Base-by-base conservation (phyloP, 306 rosid species). In the Vigna hirtella region DNA sequence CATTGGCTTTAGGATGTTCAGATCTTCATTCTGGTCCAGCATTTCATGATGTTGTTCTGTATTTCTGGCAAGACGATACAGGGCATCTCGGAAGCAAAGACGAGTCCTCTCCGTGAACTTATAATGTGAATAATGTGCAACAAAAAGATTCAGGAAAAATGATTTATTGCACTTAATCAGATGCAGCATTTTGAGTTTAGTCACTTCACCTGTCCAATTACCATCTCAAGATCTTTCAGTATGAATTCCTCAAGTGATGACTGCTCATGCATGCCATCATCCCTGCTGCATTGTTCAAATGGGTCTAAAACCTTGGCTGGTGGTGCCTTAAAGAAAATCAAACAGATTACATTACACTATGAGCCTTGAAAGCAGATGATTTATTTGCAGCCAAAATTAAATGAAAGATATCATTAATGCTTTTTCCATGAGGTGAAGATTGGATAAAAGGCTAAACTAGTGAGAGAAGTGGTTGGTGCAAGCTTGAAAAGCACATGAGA, bases 41-140 rank as follows among this genome's bases (percentile, higher is more conserved):
- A 58, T 11, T 51, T 47, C 53, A 17, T 49, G 40, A 43, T 79
- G 79, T 53, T 70, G 82, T 69, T 84, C 66, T 8, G 88, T 84
- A 82, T 62, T 81, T 13, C 73, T 57, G 2, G 94, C 92, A 65
- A 90, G 94, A 45, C 92, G 92, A 81, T 86, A 90, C 34, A 90
- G 69, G 74, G 94, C 75, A 81, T 90, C 94, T 24, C 92, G 89
- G 71, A 88, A 83, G 83, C 86, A 78, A 61, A 86, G 70, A 5
- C 94, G 88, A 34, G 89, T 83, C 74, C 76, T 81, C 62, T 85
- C 88, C 1, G 83, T 81, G 38, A 90, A 70, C 94, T 90, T 78
- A 43, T 32, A 20, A 79, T 28, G 32, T 58, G 42, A 26, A 42
- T 9, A 9, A 42, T 2, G 12, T 38, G 47, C 0, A 74, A 49